phyloP scores from a whole-genome alignment of 495 filamentous ascomycete genomes.

The Penicillium atrosanguineum region DNA sequence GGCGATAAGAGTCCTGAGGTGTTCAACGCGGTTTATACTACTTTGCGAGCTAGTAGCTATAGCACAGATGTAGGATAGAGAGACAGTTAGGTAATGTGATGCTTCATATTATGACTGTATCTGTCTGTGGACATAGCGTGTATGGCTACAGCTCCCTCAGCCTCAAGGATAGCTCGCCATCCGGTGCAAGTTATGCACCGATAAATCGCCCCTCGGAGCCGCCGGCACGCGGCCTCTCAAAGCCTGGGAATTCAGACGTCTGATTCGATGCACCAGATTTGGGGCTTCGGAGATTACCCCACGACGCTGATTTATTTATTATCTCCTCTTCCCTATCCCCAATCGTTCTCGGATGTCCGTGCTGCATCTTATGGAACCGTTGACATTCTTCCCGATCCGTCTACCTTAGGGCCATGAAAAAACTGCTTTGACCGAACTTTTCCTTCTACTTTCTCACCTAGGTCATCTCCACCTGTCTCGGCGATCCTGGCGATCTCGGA shows the following conservation, averaged over 20 bases:
- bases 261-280: constrained; percentile 1
- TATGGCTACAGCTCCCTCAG: background rate
- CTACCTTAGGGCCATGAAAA: constrained; percentile 8
- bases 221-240: constrained; percentile 11
- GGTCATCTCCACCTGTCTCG: no score
- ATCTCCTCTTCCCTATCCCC: constrained; percentile 2
- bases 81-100: background rate
- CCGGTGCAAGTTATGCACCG: background rate
- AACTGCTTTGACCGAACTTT: background rate
- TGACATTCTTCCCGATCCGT: constrained; percentile 34
- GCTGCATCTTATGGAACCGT: constrained; percentile 25
- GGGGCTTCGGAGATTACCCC: background rate
- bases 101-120: background rate
- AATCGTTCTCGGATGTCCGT: constrained; percentile 26
- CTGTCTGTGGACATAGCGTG: background rate
- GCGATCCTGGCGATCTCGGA: background rate
- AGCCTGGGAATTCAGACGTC: background rate
- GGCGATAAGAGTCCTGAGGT: background rate
- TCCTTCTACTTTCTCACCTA: background rate
- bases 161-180: background rate
- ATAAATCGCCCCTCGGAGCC: constrained; percentile 10
- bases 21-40: background rate
- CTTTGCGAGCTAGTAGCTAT: background rate
- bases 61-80: background rate
- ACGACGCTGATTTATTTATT: constrained; percentile 3